Base-by-base conservation (phyloP, 805 yeast genomes). In the Metschnikowia henanensis region DNA sequence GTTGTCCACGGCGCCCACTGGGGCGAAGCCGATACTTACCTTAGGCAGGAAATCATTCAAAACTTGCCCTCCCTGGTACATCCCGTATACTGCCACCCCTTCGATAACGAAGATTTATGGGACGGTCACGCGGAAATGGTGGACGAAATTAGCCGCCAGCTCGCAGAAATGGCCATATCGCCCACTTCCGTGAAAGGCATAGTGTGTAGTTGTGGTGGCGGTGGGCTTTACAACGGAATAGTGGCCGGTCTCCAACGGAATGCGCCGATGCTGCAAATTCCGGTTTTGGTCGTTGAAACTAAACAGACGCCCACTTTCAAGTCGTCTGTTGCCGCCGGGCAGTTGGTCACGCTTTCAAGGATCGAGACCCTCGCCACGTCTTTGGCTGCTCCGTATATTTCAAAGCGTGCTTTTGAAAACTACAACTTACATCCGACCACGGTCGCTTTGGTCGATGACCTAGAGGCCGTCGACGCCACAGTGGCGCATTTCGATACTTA, bases 281-380 rank as follows among this genome's bases (percentile, higher is more conserved):
- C 41, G 4, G 42, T 38, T 8, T 68, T 50, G 68, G 77, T 45
- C 9, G 72, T 81, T 3, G 90, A 84, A 57, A 81, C 88, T 0
- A 64, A 59, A 10, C 83, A 82, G 19, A 80, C 83, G 15, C 81
- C 83, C n/a, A 77, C 84, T 0, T 72, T 84, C 43, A 61, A 73
- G 51, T 65, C 66, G 35, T 74, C 86, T 0, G 59, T 84, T 35
- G 60, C 65, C 30, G 72, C 76, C 1, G 72, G 75, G 5, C 52
- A 68, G 37, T 67, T 70, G 6, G 70, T 80, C 10, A 59, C 61
- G 12, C 62, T 83, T 23, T 60, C 67, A 2, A 72, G 76, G 28
- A 72, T 76, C 12, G 58, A 68, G 18, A 77, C 87, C 7, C 64
- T 84, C 41, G 89, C 90, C 3, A 74, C 80, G 3, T 77, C 85